Evolutionary conservation across 2,329 filamentous ascomycete genomes (phyloP).

Genomic region (Tolypocladium capitatum): DNA sequence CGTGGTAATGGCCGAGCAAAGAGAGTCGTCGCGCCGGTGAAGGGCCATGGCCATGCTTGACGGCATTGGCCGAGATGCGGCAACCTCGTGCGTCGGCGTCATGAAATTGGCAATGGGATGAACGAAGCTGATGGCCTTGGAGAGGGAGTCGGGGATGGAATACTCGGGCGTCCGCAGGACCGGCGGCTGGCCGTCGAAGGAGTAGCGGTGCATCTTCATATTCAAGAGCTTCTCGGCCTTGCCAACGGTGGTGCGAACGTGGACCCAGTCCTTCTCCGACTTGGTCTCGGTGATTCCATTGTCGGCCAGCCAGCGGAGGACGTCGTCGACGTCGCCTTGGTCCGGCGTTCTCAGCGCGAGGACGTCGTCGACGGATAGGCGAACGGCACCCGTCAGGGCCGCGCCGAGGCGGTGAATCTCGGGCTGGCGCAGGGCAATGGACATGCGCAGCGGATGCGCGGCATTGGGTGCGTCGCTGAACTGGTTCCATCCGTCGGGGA

Average conservation of each 20-base stretch:
- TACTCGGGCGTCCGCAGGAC: conserved; percentile 32
- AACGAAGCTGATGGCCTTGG: conserved; percentile 28
- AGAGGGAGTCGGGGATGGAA: conserved; percentile 26
- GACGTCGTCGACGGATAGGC: conserved; percentile 24
- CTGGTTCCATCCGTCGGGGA: conserved; percentile 19
- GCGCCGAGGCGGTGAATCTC: conserved; percentile 13
- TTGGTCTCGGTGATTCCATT: conserved; percentile 21
- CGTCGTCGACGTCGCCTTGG: conserved; percentile 17
- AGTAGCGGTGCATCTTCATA: conserved; percentile 26
- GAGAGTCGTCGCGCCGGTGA: neutral
- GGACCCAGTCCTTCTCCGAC: conserved; percentile 26
- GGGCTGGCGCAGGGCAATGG: conserved; percentile 20
- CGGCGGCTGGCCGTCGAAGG: conserved; percentile 21
- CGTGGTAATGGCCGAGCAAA: conserved; percentile 12
- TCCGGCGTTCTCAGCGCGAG: conserved; percentile 21
- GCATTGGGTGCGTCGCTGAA: conserved; percentile 10
- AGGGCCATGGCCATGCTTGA: neutral
- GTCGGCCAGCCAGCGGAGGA: conserved; percentile 28
- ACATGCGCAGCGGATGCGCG: conserved; percentile 13
- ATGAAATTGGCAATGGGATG: conserved; percentile 37
- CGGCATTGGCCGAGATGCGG: conserved; percentile 1
- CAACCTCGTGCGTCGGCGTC: conserved; percentile 21
- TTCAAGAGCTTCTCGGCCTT: conserved; percentile 26
- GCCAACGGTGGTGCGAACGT: conserved; percentile 26
- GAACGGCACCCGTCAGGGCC: conserved; percentile 10